Evolutionary conservation across 2,329 filamentous ascomycete species (phyloP), one percentile per base, ranked within the genome.

Genomic region (Albophoma yamanashiensis): DNA sequence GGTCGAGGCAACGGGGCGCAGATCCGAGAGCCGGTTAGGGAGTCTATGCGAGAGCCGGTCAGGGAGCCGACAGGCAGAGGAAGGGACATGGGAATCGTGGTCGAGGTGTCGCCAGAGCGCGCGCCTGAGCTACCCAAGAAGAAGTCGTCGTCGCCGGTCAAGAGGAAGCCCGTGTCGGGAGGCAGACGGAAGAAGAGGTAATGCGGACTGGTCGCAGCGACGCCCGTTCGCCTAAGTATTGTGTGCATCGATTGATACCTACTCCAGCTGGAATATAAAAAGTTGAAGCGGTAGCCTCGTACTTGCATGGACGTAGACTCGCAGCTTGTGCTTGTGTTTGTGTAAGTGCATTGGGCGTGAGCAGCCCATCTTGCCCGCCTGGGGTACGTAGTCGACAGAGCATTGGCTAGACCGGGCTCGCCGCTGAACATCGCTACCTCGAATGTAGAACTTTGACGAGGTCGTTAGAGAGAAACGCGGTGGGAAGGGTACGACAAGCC

Each of bases 131-230:
- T 63, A 31, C 59, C 73, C 66, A 63, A 70, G 65, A 74, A 78
- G 71, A 77, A 75, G 64, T 68, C 73, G 62, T 71, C 74, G 61
- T 73, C 76, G 47, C 70, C 75, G 22, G 64, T 68, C n/a, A 79
- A 78, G 67, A 71, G 74, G 63, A 79, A 76, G 60, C 64, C 70
- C 7, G 68, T 69, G 36, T 67, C 65, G 27, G 66, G 66, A 17
- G 67, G 66, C 58, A 70, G 67, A 64, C 67, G 74, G 64, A 73
- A 71, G 67, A 76, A 70, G 65, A 73, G 70, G 66, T 70, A 63
- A 68, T 57, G 60, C 58, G 43, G 58, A 20, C 20, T 56, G 56
- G 43, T 45, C 36, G 61, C 56, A 27, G 52, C 47, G 47, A 55
- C 50, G 57, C 56, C 39, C 34, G 53, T 36, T 62, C 39, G 56